These are phyloP conservation scores for Peniophora sp. DNA, from an alignment of 1,284 basidiomycete genomes.

Conservation along the genomic window DNA sequence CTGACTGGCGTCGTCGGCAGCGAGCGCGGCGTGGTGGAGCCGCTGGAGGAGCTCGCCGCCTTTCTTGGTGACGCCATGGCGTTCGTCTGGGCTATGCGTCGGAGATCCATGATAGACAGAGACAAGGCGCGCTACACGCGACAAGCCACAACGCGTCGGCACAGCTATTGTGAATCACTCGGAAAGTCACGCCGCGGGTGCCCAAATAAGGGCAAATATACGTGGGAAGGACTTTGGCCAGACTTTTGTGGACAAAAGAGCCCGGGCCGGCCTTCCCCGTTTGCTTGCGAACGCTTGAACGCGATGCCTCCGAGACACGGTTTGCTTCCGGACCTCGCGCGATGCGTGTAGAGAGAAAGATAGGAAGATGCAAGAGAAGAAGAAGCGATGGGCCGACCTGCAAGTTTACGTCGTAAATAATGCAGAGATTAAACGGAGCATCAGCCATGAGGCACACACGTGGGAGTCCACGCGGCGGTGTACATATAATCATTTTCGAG, in stretches of 20 bases:
- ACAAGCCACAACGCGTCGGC: too few species aligned
- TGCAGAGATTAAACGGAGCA: not conserved
- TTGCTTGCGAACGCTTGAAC: not conserved
- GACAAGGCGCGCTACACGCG: not conserved
- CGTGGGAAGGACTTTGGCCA: too few species aligned
- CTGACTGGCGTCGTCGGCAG: not conserved
- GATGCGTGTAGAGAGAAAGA: too few species aligned
- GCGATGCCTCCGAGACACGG: not conserved
- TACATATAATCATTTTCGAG: constrained; percentile 9
- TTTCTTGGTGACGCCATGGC: constrained; percentile 13
- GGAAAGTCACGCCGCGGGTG: too few species aligned
- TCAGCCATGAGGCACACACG: not conserved
- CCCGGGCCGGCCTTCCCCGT: too few species aligned
- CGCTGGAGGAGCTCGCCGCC: not conserved
- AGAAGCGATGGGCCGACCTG: not conserved
- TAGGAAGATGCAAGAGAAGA: too few species aligned
- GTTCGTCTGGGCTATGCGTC: constrained; percentile 26
- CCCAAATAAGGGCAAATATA: too few species aligned
- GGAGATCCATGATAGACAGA: constrained; percentile 14
- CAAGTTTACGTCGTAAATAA: not conserved
- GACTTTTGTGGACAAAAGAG: too few species aligned
- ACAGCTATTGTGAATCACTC: too few species aligned
- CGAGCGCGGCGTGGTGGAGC: constrained; percentile 9
- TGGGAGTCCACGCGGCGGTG: constrained; percentile 3
- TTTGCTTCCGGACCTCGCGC: too few species aligned